Evolutionary conservation across 345 rosid species (phyloP).

Genomic region (Murraya paniculata): DNA sequence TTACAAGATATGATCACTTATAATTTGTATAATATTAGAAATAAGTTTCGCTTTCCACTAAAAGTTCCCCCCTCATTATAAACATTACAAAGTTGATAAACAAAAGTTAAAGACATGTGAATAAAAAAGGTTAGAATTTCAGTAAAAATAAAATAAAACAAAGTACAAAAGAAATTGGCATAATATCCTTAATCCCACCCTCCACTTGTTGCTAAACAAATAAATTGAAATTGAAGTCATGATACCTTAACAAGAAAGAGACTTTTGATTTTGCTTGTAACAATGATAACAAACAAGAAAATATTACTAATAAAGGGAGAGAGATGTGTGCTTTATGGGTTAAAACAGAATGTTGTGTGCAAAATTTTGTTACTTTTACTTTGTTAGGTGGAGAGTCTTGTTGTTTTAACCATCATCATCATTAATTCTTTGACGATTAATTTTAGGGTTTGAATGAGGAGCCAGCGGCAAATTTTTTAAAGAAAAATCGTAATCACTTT

Average conservation of each 20-base stretch:
- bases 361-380: slow-evolving; percentile 12
- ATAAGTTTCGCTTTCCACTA: not conserved
- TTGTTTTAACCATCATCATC: slow-evolving; percentile 11
- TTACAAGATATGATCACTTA: not conserved
- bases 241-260: slow-evolving; percentile 15
- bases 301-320: not conserved
- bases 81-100: not conserved
- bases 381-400: slow-evolving; percentile 1
- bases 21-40: not conserved
- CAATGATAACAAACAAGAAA: slow-evolving; percentile 7
- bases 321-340: not conserved
- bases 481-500: not conserved
- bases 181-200: not conserved
- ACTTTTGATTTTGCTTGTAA: slow-evolving; percentile 11
- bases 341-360: not conserved
- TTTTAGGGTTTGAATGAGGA: slow-evolving; percentile 10
- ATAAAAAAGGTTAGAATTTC: not conserved
- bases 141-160: not conserved
- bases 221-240: slow-evolving; percentile 12
- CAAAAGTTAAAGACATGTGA: slow-evolving; percentile 1
- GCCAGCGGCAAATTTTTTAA: not conserved
- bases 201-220: slow-evolving; percentile 10
- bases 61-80: not conserved
- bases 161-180: not conserved
- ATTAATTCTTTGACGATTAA: slow-evolving; percentile 6